Conservation (phyloP, 495 filamentous ascomycete genomes). For the Aspergillus biplanus region DNA sequence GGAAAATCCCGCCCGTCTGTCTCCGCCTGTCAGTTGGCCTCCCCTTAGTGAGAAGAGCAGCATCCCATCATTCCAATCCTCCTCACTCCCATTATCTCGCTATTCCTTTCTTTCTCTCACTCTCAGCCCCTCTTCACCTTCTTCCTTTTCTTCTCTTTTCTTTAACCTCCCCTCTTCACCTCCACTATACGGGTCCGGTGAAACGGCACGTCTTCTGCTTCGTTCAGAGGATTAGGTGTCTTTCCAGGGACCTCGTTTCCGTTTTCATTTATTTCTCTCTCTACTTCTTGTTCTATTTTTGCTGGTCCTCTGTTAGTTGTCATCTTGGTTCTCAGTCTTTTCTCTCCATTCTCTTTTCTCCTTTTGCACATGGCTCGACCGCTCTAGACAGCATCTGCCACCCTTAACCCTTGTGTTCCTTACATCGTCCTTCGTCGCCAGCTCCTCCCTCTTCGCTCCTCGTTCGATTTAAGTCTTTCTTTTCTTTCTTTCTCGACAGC, state of each 20-base stretch:
- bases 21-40: conserved; percentile 32
- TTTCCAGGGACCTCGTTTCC: conserved; percentile 34
- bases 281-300: conserved; percentile 24
- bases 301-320: conserved; percentile 23
- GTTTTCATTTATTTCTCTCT: conserved; percentile 26
- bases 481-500: conserved; percentile 37
- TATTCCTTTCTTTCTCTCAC: conserved; percentile 22
- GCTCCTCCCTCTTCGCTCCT: conserved; percentile 26
- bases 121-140: conserved; percentile 22
- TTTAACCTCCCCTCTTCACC: conserved; percentile 19
- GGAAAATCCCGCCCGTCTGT: conserved; percentile 31
- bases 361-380: conserved; percentile 45
- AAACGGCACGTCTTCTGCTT: conserved; percentile 37
- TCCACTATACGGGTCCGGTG: conserved; percentile 24
- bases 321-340: conserved; percentile 17
- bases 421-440: conserved; percentile 28
- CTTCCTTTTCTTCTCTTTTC: conserved; percentile 20
- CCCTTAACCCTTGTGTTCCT: conserved; percentile 36
- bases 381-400: conserved; percentile 36
- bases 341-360: conserved; percentile 11
- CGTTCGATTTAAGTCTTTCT: conserved; percentile 40
- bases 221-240: conserved; percentile 32
- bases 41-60: conserved; percentile 28
- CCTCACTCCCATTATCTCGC: conserved; percentile 26
- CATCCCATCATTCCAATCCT: conserved; percentile 24